Conservation (phyloP, 352 stramenopile genomes). For the Pythium graminicola region DNA sequence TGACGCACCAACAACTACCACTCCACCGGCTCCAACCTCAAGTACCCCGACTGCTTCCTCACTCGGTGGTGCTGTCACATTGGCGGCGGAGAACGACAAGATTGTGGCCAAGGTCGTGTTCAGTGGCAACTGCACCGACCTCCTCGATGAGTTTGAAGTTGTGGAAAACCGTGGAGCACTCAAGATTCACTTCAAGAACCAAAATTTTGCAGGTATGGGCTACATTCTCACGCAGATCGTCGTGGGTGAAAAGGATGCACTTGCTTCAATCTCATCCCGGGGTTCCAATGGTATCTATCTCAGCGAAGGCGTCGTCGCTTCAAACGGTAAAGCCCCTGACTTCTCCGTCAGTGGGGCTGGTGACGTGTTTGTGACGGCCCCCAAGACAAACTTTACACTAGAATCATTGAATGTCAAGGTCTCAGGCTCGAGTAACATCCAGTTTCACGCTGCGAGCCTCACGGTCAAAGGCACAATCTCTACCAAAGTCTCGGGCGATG, state of each 20-base stretch:
- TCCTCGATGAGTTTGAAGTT: conserved; percentile 43
- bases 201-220: conserved; percentile 33
- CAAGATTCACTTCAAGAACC: conserved; percentile 48
- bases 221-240: conserved; percentile 51
- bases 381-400: conserved; percentile 33
- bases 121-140: conserved; percentile 42
- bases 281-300: conserved; percentile 41
- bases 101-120: conserved; percentile 46
- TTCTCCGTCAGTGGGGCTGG: conserved; percentile 5
- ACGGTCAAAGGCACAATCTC: conserved; percentile 4
- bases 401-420: conserved; percentile 29
- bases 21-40: neutral
- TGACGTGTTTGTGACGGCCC: conserved; percentile 11
- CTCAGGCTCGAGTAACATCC: conserved; percentile 17
- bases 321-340: neutral
- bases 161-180: conserved; percentile 32
- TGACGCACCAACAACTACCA: neutral
- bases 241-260: conserved; percentile 27
- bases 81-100: neutral
- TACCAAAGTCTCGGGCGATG: conserved; percentile 16
- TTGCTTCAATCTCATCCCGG: conserved; percentile 33
- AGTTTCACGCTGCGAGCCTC: conserved; percentile 31
- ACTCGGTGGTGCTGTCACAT: too few species aligned
- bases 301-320: conserved; percentile 18
- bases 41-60: too few species aligned